phyloP scores from a whole-genome alignment of 805 yeast species.

The Saturnispora galanensis region DNA sequence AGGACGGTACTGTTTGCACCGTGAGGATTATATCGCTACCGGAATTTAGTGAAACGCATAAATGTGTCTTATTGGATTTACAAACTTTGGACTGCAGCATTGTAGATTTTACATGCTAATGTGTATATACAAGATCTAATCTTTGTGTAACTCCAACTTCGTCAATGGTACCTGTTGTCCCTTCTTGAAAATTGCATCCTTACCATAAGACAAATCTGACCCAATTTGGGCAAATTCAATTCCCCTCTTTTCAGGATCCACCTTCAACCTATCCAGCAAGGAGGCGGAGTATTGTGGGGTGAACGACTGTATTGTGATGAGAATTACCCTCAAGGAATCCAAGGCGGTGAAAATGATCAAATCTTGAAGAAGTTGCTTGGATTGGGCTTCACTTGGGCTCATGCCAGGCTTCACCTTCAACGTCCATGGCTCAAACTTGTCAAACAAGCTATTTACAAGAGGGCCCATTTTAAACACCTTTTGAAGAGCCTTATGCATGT shows the following conservation, averaged over 20 bases:
- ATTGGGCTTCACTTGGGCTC: not conserved
- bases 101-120: slow-evolving; percentile 26
- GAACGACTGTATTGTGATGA: slow-evolving; percentile 62
- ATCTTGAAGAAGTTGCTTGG: slow-evolving; percentile 30
- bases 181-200: slow-evolving; percentile 27
- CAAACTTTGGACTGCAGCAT: slow-evolving; percentile 46
- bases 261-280: slow-evolving; percentile 57
- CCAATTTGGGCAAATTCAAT: slow-evolving; percentile 42
- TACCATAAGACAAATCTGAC: slow-evolving; percentile 53
- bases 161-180: slow-evolving; percentile 26
- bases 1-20: slow-evolving; percentile 18
- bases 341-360: slow-evolving; percentile 52
- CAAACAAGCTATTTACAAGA: slow-evolving; percentile 57
- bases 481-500: slow-evolving; percentile 46
- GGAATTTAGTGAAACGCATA: slow-evolving; percentile 52
- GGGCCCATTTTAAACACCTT: slow-evolving; percentile 51
- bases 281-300: slow-evolving; percentile 54
- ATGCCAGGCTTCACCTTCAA: slow-evolving; percentile 25
- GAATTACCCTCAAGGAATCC: slow-evolving; percentile 58
- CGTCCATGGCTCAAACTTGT: slow-evolving; percentile 70
- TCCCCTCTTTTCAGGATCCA: slow-evolving; percentile 33
- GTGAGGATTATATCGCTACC: slow-evolving; percentile 64
- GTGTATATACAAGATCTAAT: not conserved
- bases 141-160: slow-evolving; percentile 15
- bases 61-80: slow-evolving; percentile 52